Percentiles rank a stretch among this genome's conserved stretches.
These are phyloP conservation scores for Mycena crocata DNA, from an alignment of 768 basidiomycete genomes.

Conservation along the genomic window DNA sequence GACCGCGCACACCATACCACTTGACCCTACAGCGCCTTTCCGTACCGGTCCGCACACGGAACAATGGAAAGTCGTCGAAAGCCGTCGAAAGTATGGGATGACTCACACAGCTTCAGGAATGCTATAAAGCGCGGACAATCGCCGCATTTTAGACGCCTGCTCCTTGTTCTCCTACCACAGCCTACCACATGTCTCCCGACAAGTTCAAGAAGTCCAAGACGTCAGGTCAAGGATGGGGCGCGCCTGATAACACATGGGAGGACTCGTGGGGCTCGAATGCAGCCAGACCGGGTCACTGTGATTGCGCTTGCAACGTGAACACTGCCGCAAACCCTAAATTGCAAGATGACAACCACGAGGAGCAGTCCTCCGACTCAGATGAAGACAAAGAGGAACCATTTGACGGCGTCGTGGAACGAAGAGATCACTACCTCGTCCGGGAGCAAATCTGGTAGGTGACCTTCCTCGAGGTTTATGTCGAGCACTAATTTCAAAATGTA, in stretches of 20 bases:
- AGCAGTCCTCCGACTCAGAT: conserved; percentile 6
- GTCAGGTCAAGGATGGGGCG: not conserved
- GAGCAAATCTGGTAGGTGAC: conserved; percentile 16
- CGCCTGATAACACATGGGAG: no score
- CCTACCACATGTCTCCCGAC: not conserved
- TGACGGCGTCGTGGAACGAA: conserved; percentile 23
- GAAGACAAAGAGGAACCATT: conserved; percentile 14
- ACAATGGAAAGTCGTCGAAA: not conserved
- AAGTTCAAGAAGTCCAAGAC: not conserved
- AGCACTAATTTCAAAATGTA: not conserved
- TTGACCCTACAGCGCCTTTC: not conserved
- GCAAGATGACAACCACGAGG: conserved; percentile 1
- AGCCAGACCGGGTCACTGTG: not conserved
- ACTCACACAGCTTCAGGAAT: not conserved
- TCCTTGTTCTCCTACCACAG: not conserved
- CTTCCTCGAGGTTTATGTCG: not conserved
- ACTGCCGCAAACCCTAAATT: not conserved
- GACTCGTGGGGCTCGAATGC: no score
- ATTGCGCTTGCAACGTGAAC: not conserved
- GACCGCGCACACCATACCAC: not conserved
- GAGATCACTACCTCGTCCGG: conserved; percentile 25
- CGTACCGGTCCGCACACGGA: not conserved
- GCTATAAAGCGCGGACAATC: not conserved
- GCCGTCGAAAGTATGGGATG: not conserved
- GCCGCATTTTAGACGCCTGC: not conserved